Conservation (phyloP, 129 eudicot genomes). For the Tanacetum coccineum region DNA sequence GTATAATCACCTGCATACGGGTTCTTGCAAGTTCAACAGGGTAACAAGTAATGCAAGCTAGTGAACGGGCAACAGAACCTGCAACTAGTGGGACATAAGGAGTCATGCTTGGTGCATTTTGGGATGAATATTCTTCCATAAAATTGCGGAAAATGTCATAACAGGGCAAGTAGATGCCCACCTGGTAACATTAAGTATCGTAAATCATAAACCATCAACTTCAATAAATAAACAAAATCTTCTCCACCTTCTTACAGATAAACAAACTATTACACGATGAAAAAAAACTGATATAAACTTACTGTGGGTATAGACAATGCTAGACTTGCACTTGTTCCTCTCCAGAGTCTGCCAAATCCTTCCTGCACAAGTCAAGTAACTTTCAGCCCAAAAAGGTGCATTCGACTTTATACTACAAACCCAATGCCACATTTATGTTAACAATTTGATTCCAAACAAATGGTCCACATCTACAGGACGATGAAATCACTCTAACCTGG, state of each 20-base stretch:
- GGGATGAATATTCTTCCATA: conserved; percentile 54
- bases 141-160: conserved; percentile 73
- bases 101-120: conserved; percentile 44
- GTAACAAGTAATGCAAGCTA: conserved; percentile 88
- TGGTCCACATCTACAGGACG: too few relatives aligned
- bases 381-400: neutral
- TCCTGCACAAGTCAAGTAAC: conserved; percentile 45
- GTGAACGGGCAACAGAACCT: conserved; percentile 72
- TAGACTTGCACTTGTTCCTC: conserved; percentile 94
- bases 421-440: conserved; percentile 15
- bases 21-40: conserved; percentile 96
- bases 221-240: neutral
- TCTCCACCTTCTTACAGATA: neutral
- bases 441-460: too few relatives aligned
- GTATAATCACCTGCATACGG: conserved; percentile 75
- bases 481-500: conserved; percentile 39
- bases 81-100: conserved; percentile 88
- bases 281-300: conserved; percentile 24
- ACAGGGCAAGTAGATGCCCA: conserved; percentile 85
- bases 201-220: neutral
- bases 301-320: conserved; percentile 81
- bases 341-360: conserved; percentile 77
- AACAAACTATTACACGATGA: neutral
- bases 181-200: conserved; percentile 39
- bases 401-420: neutral